Evolutionary conservation across 441 rosid genomes (phyloP).

Genomic region (Arabidopsis hybrid): DNA sequence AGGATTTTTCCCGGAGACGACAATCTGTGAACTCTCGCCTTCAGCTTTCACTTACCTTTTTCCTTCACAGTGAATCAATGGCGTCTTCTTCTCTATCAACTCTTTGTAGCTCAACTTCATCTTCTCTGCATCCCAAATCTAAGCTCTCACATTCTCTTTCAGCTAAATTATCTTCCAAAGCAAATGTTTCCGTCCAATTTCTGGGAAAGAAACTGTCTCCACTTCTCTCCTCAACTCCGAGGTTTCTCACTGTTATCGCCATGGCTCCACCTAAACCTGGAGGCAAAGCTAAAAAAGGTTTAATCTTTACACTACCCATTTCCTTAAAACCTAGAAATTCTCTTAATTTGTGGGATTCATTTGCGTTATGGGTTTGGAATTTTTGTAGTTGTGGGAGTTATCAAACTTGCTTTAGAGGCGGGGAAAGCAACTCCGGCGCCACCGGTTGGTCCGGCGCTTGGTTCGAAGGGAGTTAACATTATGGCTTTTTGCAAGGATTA

Average conservation of each 20-base stretch:
- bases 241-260: constrained; percentile 52
- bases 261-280: constrained; percentile 52
- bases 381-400: constrained; percentile 71
- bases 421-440: constrained; percentile 98
- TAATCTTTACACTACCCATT: constrained; percentile 11
- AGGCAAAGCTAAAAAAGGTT: constrained; percentile 51
- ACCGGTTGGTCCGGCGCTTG: constrained; percentile 96
- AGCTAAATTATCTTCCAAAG: constrained; percentile 39
- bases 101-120: constrained; percentile 27
- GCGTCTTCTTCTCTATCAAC: constrained; percentile 48
- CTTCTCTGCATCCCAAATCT: constrained; percentile 32
- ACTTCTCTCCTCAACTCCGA: constrained; percentile 48
- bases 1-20: constrained; percentile 32
- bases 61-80: constrained; percentile 37
- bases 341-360: neutral
- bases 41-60: neutral
- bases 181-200: constrained; percentile 47
- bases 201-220: constrained; percentile 42
- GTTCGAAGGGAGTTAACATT: constrained; percentile 90
- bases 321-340: constrained; percentile 6
- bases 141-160: constrained; percentile 26
- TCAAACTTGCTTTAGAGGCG: constrained; percentile 90
- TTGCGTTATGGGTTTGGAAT: neutral
- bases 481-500: constrained; percentile 98
- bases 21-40: constrained; percentile 15